Conservation (phyloP, 2,329 filamentous ascomycete genomes). For the Ophiostoma sp. region DNA sequence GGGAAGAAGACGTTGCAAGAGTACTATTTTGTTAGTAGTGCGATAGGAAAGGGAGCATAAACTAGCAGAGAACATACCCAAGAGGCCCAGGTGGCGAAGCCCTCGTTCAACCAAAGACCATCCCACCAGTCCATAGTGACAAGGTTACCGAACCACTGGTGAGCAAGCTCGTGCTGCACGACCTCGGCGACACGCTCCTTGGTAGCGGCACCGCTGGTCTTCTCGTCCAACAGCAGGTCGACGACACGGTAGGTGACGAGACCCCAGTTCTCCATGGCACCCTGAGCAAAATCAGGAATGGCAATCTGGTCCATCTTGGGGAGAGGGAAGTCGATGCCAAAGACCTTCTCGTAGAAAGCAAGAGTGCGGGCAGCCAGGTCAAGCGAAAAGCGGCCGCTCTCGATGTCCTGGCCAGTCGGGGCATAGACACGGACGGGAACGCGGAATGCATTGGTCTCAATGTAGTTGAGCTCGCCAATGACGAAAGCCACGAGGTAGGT, state of each 20-base stretch:
- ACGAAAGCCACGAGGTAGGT: constrained; percentile 94
- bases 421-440: constrained; percentile 92
- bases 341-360: constrained; percentile 92
- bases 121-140: constrained; percentile 96
- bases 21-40: constrained; percentile 45
- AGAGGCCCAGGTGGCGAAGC: constrained; percentile 84
- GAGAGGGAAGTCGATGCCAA: constrained; percentile 77
- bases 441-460: constrained; percentile 86
- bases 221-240: constrained; percentile 84
- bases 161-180: constrained; percentile 91
- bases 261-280: constrained; percentile 99
- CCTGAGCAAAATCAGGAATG: constrained; percentile 90
- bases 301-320: constrained; percentile 97
- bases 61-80: constrained; percentile 28
- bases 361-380: constrained; percentile 85
- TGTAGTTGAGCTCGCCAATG: constrained; percentile 86
- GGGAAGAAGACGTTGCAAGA: constrained; percentile 93
- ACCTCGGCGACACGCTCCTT: constrained; percentile 94
- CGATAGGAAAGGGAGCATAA: too few relatives aligned
- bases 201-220: constrained; percentile 77
- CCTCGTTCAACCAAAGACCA: constrained; percentile 84
- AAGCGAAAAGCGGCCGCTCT: constrained; percentile 84
- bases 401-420: constrained; percentile 81
- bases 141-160: constrained; percentile 89
- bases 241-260: constrained; percentile 92